Evolutionary conservation across 2,329 filamentous ascomycete genomes (phyloP), one percentile per base, ranked within the genome.

Genomic region (Botrytis paeoniae): DNA sequence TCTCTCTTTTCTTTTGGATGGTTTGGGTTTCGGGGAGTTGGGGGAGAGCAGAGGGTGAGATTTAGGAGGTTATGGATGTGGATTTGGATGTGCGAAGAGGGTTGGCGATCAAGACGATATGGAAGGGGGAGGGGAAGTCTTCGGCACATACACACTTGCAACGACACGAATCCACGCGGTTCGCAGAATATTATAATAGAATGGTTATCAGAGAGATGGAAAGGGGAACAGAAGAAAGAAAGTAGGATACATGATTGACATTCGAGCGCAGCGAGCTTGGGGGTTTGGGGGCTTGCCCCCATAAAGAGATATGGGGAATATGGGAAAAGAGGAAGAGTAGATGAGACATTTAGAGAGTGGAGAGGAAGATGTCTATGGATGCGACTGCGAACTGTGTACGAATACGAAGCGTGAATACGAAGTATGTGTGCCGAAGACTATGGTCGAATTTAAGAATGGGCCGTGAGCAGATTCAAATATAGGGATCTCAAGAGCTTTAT

Each of bases 91-190:
- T n/a, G n/a, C n/a, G n/a, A n/a, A n/a, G n/a, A n/a, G n/a, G n/a
- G n/a, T n/a, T n/a, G n/a, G n/a, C n/a, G n/a, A n/a, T n/a, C n/a
- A n/a, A n/a, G n/a, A n/a, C n/a, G n/a, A n/a, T n/a, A n/a, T n/a
- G n/a, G n/a, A n/a, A n/a, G n/a, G n/a, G n/a, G n/a, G n/a, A n/a
- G n/a, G n/a, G 8, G 59, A 25, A 48, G 51, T 45, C 51, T 48
- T 22, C 22, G 54, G 29, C 41, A 71, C 70, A 96, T 93, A 79
- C 93, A 96, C 78, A 96, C 93, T 14, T 94, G 94, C 81, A 93
- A 97, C 82, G 94, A 97, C 85, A 91, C 60, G 35, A 54, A 54
- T 14, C 22, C 35, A 37, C 22, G 35, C 60, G 25, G 41, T n/a
- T n/a, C 6, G 12, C 22, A 41, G 37, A n/a, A 41, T 62, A 29